Conservation (phyloP, 192 early-diverging fungal species). For the Backusella australiensis region DNA sequence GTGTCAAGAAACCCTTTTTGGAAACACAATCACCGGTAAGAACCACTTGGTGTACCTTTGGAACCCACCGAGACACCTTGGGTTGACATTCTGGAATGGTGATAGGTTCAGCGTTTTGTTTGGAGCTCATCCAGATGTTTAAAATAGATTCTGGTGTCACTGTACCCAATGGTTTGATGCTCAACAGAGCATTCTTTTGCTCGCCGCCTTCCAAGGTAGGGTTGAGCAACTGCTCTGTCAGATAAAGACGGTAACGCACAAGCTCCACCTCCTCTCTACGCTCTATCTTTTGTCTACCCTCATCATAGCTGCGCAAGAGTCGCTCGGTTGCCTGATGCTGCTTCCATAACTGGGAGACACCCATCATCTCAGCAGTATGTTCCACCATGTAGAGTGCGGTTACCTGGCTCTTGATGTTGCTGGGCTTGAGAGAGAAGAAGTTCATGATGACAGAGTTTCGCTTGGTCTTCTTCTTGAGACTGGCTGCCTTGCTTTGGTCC, state of each 20-base stretch:
- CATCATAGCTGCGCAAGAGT: not conserved
- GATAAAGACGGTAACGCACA: not conserved
- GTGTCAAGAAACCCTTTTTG: conserved; percentile 8
- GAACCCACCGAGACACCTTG: not conserved
- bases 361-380: not conserved
- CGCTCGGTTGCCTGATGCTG: not conserved
- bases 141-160: not conserved
- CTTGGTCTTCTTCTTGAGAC: conserved; percentile 8
- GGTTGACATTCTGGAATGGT: not conserved
- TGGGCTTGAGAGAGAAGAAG: conserved; percentile 6
- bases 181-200: not conserved
- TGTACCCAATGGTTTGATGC: not conserved
- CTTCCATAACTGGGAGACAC: not conserved
- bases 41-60: not conserved
- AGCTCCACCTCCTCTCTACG: not conserved
- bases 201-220: not conserved
- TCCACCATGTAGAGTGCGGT: not conserved
- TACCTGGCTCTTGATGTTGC: conserved; percentile 8
- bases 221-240: not conserved
- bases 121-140: not conserved
- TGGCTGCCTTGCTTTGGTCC: conserved; percentile 26
- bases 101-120: not conserved
- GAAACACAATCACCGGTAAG: not conserved
- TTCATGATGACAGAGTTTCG: conserved; percentile 10
- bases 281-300: not conserved